Evolutionary conservation across 441 rosid genomes (phyloP), one percentile per base, ranked within the genome.

Genomic region (Erysimum pusillum): DNA sequence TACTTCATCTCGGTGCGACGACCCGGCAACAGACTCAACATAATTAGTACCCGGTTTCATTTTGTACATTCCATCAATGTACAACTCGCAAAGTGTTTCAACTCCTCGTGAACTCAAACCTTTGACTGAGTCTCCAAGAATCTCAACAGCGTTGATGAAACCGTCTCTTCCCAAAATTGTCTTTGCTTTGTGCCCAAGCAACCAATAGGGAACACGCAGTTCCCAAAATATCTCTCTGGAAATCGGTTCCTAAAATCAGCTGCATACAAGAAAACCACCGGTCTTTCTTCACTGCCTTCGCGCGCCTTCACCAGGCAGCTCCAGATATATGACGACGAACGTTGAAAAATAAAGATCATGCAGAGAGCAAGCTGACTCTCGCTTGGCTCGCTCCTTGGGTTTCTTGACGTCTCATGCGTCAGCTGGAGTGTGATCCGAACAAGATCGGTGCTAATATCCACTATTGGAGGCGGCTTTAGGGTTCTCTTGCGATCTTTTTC

Each of bases 151-250:
- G 0, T 62, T 11, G 1, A 71, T 45, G 8, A 82, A 59, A 9
- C 82, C 77, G 6, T 72, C 67, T 42, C 57, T 68, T 6, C 39
- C 77, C 61, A 59, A 5, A 3, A 77, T 52, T 7, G 7, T 46
- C 7, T 36, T 60, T 3, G 73, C 76, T 34, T 75, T 54, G 6
- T 36, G 56, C 14, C 32, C 54, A 17, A 12, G 14, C 9, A 69
- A 9, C 2, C 8, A 4, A 18, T 12, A 3, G 4, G n/a, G 17
- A 57, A 20, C 1, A 74, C 35, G 0, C 79, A 77, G 28, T 81
- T 83, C 9, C 88, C 87, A 7, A 83, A 77, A 35, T 85, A 83
- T 13, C 60, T 83, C 28, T n/a, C 6, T 2, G 84, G 69, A 1
- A 77, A 46, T 48, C 83, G 10, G 41, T 17, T 42, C 15, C 73